Base-by-base conservation (phyloP, 768 basidiomycete species). In the Boletus vermiculosoides region DNA sequence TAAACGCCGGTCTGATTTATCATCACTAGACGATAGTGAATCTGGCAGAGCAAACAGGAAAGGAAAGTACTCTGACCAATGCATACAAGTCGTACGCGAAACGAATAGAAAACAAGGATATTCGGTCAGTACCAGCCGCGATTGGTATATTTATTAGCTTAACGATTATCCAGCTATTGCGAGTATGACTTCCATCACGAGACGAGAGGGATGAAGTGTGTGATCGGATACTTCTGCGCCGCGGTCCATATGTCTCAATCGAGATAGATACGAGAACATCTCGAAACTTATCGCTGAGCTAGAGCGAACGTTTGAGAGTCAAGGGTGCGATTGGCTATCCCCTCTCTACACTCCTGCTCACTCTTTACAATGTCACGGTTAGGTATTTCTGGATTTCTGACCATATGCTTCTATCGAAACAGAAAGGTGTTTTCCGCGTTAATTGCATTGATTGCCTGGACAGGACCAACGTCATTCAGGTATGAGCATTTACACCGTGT, bases 391-490 rank as follows among this genome's bases (percentile, higher is more conserved):
- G 93, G 92, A 81, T 89, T 20, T 88, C 88, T 2, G 81, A 88
- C 54, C 76, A 83, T 31, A 76, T 76, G 15, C 77, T 87, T 13
- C 78, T 95, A 70, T 87, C 91, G 7, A 81, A 84, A 65, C 95
- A 98, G 70, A 86, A 84, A 56, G 93, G 92, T 1, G 84, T 88
- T 3, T 97, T 91, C 73, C 83, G 95, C 4, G 83, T 94, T 23
- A 98, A 96, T 66, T 98, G 96, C 69, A 95, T 98, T 45, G 96
- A 98, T 67, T 96, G 94, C 65, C 76, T 98, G 41, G 96, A 98
- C 68, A 78, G 96, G 50, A 98, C 96, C 15, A 97, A 96, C 67
- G 95, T 97, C 23, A 92, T 97, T 10, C 88, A 93, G 80, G 92
- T 87, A 63, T 49, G 77, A 45, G 13, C 20, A 15, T 45, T 13